These are phyloP conservation scores for Leccinum variicolor DNA, from an alignment of 768 basidiomycete species.

Conservation along the genomic window DNA sequence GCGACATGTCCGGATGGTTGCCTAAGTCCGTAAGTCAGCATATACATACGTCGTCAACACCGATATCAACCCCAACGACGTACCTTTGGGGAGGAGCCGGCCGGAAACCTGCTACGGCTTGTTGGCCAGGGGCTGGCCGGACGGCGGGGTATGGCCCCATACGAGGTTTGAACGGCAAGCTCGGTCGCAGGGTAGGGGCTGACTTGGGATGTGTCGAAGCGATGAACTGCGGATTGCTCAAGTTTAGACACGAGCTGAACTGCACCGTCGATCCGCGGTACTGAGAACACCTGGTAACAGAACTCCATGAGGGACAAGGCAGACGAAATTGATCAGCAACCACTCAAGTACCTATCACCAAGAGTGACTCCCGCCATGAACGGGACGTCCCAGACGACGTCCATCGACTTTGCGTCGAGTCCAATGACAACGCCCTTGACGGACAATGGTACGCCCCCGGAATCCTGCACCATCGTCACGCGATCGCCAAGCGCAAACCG, in stretches of 20 bases:
- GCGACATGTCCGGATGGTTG: conserved; percentile 48
- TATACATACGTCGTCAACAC: neutral
- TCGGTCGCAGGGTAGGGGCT: conserved; percentile 45
- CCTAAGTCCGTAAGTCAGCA: conserved; percentile 9
- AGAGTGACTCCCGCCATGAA: conserved; percentile 93
- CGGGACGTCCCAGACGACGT: conserved; percentile 93
- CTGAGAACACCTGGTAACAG: conserved; percentile 66
- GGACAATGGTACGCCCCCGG: conserved; percentile 86
- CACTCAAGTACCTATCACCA: conserved; percentile 60
- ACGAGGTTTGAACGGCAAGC: conserved; percentile 60
- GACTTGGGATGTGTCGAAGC: conserved; percentile 64
- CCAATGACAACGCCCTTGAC: conserved; percentile 95
- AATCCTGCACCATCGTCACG: conserved; percentile 94
- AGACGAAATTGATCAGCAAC: neutral
- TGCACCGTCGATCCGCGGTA: conserved; percentile 90
- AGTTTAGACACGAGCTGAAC: conserved; percentile 85
- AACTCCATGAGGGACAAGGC: neutral
- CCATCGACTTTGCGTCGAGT: conserved; percentile 81
- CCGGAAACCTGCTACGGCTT: conserved; percentile 56
- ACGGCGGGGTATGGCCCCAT: conserved; percentile 64
- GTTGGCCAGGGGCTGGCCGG: conserved; percentile 45
- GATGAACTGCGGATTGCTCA: conserved; percentile 82
- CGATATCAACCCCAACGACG: neutral
- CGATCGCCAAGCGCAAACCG: conserved; percentile 86
- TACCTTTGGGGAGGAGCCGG: conserved; percentile 36